These are phyloP conservation scores for Paramyrothecium roridum DNA, from an alignment of 2,329 filamentous ascomycete species.

Conservation along the genomic window DNA sequence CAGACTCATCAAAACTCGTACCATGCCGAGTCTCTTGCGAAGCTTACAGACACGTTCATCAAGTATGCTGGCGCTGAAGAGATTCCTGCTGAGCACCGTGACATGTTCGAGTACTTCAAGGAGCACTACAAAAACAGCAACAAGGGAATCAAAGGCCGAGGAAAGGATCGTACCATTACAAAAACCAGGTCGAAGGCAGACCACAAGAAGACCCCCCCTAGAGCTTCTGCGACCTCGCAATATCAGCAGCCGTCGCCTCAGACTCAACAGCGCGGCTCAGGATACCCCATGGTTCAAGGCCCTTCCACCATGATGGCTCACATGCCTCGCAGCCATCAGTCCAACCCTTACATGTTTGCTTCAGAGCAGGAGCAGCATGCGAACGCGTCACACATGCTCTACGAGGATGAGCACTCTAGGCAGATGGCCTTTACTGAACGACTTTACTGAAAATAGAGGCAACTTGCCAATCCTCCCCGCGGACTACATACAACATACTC, in stretches of 20 bases:
- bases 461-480: too few relatives aligned
- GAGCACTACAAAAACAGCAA: conserved; percentile 96
- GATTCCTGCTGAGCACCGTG: conserved; percentile 64
- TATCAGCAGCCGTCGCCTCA: neutral
- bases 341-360: conserved; percentile 9
- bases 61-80: conserved; percentile 52
- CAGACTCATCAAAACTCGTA: conserved; percentile 94
- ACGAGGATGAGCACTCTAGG: conserved; percentile 40
- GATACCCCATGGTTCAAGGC: conserved; percentile 8
- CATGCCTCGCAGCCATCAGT: neutral
- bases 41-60: conserved; percentile 69
- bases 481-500: too few relatives aligned
- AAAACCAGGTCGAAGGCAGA: conserved; percentile 24
- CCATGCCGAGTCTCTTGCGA: conserved; percentile 70
- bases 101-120: conserved; percentile 81
- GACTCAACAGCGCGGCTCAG: neutral
- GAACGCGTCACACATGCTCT: conserved; percentile 28
- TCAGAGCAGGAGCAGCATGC: neutral
- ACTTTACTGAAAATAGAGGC: conserved; percentile 32
- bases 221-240: neutral
- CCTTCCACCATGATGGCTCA: neutral
- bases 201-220: conserved; percentile 2
- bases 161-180: conserved; percentile 72
- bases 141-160: conserved; percentile 95
- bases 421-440: conserved; percentile 40